Base-by-base conservation (phyloP, 495 filamentous ascomycete genomes). In the Hypoxylon fuscum region DNA sequence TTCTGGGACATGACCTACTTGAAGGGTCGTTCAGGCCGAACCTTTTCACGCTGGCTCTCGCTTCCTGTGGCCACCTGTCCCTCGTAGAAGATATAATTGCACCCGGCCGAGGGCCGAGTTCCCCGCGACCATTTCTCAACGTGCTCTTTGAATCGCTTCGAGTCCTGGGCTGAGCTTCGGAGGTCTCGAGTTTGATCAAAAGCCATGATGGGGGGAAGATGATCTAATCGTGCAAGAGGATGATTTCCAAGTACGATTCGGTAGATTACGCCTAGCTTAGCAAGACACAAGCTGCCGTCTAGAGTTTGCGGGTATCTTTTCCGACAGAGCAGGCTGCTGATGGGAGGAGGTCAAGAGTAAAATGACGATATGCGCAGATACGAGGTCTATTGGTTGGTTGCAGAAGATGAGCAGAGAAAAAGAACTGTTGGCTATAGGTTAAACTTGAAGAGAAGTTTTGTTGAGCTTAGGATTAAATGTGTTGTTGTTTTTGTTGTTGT, bases 61-160 rank as follows among this genome's bases (percentile, higher is more conserved):
- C 47, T 74, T 5, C 66, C 62, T 12, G 45, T 32, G 8, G 50
- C 23, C 8, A 55, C 12, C 18, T 27, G 20, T 18, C 67, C 62
- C 11, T 54, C 55, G 21, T 20, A 20, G 29, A 41, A 50, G 50
- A 53, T 46, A 22, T 41, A 9, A 11, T 40, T 31, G 18, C 72
- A 65, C 20, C 76, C 76, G 23, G 59, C 11, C 17, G 59, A 58
- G 9, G 59, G 54, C 5, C 72, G 70, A 15, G 40, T n/a, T 20
- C 79, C 77, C 8, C 69, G 65, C 15, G 66, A 59, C 79, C 79
- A 81, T 65, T 81, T 81, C 34, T 64, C 47, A 11, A 48, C 47
- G 7, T 71, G 70, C 58, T 79, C 74, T 66, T 79, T 80, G 73
- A 50, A 58, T 48, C 77, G 77, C 71, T 78, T 79, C 60, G 70